Evolutionary conservation across 148 eudicot species (phyloP), one percentile per base, ranked within the genome.

Genomic region (Rhododendron ferrugineum): DNA sequence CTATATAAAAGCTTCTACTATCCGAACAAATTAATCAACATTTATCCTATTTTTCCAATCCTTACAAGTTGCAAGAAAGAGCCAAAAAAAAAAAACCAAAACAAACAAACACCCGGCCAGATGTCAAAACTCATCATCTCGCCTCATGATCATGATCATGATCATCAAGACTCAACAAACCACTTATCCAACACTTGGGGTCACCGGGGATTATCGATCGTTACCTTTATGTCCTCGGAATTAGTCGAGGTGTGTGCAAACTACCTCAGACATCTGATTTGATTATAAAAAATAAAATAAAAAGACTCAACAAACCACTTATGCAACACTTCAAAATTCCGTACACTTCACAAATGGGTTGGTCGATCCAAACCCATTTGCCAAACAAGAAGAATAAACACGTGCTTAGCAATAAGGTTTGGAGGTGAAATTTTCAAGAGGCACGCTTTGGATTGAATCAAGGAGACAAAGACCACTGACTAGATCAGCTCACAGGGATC

Each of bases 371-470:
- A 64, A 47, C 42, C 44, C 11, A 28, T 77, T 9, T 44, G 87
- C 87, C 92, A 90, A 90, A 90, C 89, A 89, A 86, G 94, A 88
- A 93, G 92, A 91, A 90, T 91, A 91, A 92, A 88, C 95, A 94
- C 91, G 95, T 94, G 98, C 91, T 88, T 86, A 89, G 91, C 98
- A 93, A 8, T 91, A 85, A 83, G 87, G 83, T 32, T 26, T 83
- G 81, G 85, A 91, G 89, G 93, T 75, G 91, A 40, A 40, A 88
- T 37, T 92, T 87, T 90, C 96, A 90, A 94, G 94, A 85, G 88
- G 96, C 98, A 95, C 98, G 98, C 98, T 84, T 93, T 93, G 94
- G 93, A 88, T 90, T 95, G 96, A 89, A 92, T 88, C 91, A 86
- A 93, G 97, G 95, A 93, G 97, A 95, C 98, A 94, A 58, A 58